A percentile compares a stretch with the other conserved stretches of the same genome.
These are phyloP conservation scores for Trametes pubescens DNA, from an alignment of 1,284 basidiomycete species.

Conservation along the genomic window DNA sequence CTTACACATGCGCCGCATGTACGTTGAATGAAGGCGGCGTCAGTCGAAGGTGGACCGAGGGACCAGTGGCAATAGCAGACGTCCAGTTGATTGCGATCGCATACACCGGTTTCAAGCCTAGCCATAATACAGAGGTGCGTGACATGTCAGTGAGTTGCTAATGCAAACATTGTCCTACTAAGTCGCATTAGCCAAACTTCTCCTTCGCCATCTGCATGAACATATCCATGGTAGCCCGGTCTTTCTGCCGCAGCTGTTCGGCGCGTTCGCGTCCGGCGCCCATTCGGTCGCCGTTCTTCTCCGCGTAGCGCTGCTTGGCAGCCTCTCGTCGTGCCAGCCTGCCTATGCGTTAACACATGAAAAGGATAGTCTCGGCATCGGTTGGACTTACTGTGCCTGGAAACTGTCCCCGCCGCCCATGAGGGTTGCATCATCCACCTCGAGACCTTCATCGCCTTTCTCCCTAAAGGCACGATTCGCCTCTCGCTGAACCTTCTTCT, in stretches of 20 bases:
- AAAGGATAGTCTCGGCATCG: background rate
- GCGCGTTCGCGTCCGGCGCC: conserved; percentile 60
- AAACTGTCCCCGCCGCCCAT: conserved; percentile 81
- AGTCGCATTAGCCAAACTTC: conserved; percentile 61
- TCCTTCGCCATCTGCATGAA: conserved; percentile 82
- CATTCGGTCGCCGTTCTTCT: conserved; percentile 61
- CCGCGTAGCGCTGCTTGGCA: conserved; percentile 61
- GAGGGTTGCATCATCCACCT: conserved; percentile 71
- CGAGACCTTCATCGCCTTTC: conserved; percentile 74
- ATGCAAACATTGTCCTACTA: background rate
- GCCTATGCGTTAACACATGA: conserved; percentile 6
- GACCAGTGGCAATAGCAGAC: too few species aligned
- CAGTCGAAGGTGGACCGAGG: too few species aligned
- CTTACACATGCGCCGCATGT: background rate
- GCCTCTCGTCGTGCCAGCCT: conserved; percentile 77
- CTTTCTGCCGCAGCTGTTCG: conserved; percentile 68
- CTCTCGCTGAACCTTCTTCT: conserved; percentile 73
- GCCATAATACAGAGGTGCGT: too few species aligned
- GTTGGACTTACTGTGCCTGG: conserved; percentile 63
- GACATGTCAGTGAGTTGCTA: background rate
- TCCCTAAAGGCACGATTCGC: conserved; percentile 71
- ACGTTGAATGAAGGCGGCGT: too few species aligned
- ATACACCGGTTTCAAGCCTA: too few species aligned
- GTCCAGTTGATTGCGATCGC: background rate
- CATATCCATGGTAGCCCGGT: conserved; percentile 86